Base-by-base conservation (phyloP, 805 yeast species). In the Nakazawaea populi region DNA sequence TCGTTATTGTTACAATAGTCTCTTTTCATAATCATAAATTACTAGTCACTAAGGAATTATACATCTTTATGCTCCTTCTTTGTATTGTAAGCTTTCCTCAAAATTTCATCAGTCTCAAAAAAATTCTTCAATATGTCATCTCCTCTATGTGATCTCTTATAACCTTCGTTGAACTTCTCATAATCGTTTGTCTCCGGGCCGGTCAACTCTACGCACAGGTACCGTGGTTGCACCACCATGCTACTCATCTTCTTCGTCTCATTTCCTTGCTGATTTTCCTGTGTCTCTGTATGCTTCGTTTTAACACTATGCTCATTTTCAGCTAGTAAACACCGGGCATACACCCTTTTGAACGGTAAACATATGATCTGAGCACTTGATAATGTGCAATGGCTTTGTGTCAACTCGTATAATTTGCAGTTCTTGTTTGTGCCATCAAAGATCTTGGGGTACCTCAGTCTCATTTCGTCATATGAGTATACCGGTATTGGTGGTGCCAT, bases 401-500 rank as follows among this genome's bases (percentile, higher is more conserved):
- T 65, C 24, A 77, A 55, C 11, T 75, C 64, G 54, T 67, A 69
- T 6, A 76, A 59, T n/a, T 52, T 38, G 53, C 76, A 70, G 18
- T 56, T 49, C 10, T 41, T 51, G 24, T 49, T 47, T 29, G 56
- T 54, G 4, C 56, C 60, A 6, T 62, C 62, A 38, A 60, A 60
- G 7, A 61, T 38, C n/a, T 56, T 50, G 1, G 66, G 66, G 46
- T 56, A 64, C 38, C 55, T 48, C 24, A 52, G 53, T 42, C 57
- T 57, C 27, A 70, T 62, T 47, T 75, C 79, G 3, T 66, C 71
- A 31, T 65, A 52, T 3, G 67, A 56, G 46, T 72, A 70, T 2
- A 76, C 70, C 0, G 78, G 77, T n/a, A 78, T 66, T 8, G 77
- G 73, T 1, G 80, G 82, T 0, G 80, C 79, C 81, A 76, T 76